Conservation (phyloP, 345 rosid genomes). For the Gossypium mustelinum region DNA sequence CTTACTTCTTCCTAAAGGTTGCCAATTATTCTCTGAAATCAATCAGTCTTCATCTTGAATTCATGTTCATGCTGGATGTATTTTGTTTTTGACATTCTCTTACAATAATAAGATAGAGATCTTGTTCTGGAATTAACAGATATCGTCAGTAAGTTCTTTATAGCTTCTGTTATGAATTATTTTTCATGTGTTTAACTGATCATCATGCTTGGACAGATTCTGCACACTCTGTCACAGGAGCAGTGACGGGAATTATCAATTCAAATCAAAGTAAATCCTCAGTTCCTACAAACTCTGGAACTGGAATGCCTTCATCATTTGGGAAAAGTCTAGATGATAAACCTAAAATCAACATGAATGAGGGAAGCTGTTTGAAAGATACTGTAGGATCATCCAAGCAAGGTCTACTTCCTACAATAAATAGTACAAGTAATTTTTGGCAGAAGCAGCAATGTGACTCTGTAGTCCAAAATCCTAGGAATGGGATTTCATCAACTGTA, state of each 20-base stretch:
- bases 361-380: slow-evolving; percentile 24
- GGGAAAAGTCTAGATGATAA: slow-evolving; percentile 37
- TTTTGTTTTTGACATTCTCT: not conserved
- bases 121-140: slow-evolving; percentile 15
- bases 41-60: slow-evolving; percentile 8
- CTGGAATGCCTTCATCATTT: slow-evolving; percentile 28
- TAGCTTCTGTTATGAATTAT: not conserved
- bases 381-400: slow-evolving; percentile 31
- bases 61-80: not conserved
- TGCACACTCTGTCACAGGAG: slow-evolving; percentile 41
- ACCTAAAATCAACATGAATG: slow-evolving; percentile 25
- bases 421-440: slow-evolving; percentile 30
- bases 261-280: slow-evolving; percentile 36
- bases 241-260: slow-evolving; percentile 29
- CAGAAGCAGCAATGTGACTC: slow-evolving; percentile 35
- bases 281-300: slow-evolving; percentile 22
- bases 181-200: slow-evolving; percentile 20
- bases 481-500: slow-evolving; percentile 36
- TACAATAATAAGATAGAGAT: not conserved
- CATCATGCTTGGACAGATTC: slow-evolving; percentile 40
- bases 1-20: slow-evolving; percentile 84
- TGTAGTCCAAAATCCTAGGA: slow-evolving; percentile 28
- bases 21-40: slow-evolving; percentile 20
- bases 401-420: slow-evolving; percentile 24
- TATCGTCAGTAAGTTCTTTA: slow-evolving; percentile 5